Evolutionary conservation across 2,329 filamentous ascomycete species (phyloP), one percentile per base, ranked within the genome.

Genomic region (Berkeleyomyces rouxiae): DNA sequence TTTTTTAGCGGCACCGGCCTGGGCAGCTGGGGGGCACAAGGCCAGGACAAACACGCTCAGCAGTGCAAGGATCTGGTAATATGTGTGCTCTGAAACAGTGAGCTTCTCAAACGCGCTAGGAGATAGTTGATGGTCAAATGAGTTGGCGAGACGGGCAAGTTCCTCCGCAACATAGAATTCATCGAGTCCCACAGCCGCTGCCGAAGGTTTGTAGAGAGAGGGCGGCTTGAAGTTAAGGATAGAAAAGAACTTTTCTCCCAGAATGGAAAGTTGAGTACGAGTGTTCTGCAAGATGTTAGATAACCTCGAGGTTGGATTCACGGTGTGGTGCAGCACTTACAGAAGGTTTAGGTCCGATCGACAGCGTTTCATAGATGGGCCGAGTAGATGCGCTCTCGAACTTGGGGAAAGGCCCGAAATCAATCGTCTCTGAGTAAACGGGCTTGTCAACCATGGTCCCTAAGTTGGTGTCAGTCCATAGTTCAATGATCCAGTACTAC

Each of bases 221-320:
- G 78, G 75, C 1, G 78, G 73, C 60, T 76, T 78, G 68, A 77
- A 78, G 33, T 69, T 68, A 4, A 82, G 68, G 1, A 79, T 66
- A 58, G 81, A 77, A 11, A 81, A 72, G 67, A 80, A 82, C 3
- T 74, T 74, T 66, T 83, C 81, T 0, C 77, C 68, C 0, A 80
- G 69, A 10, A 82, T 68, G 0, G 72, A 70, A 0, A 83, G 69
- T 55, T 81, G 81, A 1, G 74, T 74, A 2, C 81, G 77, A 1
- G 70, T 70, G 65, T 76, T 77, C 79, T 82, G 64, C 2, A 37
- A 5, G 4, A 1, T 6, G 59, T 70, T 63, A 71, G 67, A 36
- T 31, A 46, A 44, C 47, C 33, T 23, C 5, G 16, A 55, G 13
- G n/a, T 46, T 59, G 58, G 63, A 39, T 31, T 16, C 42, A 39